These are phyloP conservation scores for Vanderwaltozyma polyspora DNA, from an alignment of 805 yeast species.

Conservation along the genomic window DNA sequence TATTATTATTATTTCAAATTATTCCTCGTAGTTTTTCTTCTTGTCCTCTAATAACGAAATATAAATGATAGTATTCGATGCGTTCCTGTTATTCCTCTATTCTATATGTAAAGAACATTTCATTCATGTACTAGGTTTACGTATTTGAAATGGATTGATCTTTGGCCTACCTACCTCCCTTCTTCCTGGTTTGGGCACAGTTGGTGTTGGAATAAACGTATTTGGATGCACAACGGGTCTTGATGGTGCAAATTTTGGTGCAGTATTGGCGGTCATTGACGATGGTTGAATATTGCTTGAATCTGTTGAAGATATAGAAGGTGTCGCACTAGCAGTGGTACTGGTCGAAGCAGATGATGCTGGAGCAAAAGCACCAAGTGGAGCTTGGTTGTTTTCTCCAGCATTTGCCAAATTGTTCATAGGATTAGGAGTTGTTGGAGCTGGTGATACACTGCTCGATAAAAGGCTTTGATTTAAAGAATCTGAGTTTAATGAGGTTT, in stretches of 20 bases:
- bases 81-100: too few species aligned
- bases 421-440: neutral
- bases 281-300: neutral
- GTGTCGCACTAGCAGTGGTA: neutral
- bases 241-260: neutral
- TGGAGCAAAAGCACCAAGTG: neutral
- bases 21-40: too few species aligned
- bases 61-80: too few species aligned
- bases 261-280: neutral
- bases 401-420: neutral
- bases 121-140: too few species aligned
- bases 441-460: too few species aligned
- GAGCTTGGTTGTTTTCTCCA: neutral
- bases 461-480: too few species aligned
- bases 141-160: constrained; percentile 11
- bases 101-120: too few species aligned
- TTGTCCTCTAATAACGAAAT: too few species aligned
- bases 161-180: constrained; percentile 27
- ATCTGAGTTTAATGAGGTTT: too few species aligned
- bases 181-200: neutral
- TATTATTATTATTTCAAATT: too few species aligned
- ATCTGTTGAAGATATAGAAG: neutral
- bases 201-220: neutral
- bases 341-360: neutral
- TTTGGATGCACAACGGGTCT: neutral